These are phyloP conservation scores for Sanghuangporus weigelae DNA, from an alignment of 1,284 basidiomycete genomes.

Conservation along the genomic window DNA sequence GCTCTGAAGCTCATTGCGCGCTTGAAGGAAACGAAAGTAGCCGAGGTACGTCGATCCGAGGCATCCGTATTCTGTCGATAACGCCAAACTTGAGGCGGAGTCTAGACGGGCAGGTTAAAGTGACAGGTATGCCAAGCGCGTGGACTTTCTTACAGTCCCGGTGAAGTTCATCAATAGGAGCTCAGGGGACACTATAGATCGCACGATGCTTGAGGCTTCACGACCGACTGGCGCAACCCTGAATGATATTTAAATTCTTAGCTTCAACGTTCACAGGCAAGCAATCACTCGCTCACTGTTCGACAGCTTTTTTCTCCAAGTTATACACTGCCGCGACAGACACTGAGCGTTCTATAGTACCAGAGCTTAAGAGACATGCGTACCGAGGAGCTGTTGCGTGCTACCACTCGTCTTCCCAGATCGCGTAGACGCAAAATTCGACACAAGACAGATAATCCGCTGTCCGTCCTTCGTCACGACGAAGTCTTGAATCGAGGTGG, in stretches of 20 bases:
- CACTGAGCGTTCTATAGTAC: neutral
- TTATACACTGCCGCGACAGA: conserved; percentile 3
- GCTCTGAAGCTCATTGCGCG: conserved; percentile 11
- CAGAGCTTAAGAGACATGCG: neutral
- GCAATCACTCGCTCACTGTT: conserved; percentile 1
- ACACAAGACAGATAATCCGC: conserved; percentile 5
- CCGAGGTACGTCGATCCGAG: neutral
- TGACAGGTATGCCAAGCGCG: neutral
- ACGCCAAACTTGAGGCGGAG: conserved; percentile 14
- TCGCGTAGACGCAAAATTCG: neutral
- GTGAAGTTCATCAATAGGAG: conserved; percentile 11
- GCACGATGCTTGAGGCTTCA: conserved; percentile 2
- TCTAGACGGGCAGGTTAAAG: neutral
- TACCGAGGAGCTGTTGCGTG: conserved; percentile 9
- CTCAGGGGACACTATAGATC: neutral
- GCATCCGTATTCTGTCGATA: conserved; percentile 1
- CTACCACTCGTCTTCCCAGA: neutral
- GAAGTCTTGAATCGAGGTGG: conserved; percentile 6
- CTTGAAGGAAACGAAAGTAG: conserved; percentile 5
- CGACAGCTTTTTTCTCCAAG: conserved; percentile 3
- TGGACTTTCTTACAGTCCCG: neutral
- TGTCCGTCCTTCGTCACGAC: conserved; percentile 6
- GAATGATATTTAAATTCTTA: neutral
- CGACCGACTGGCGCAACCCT: conserved; percentile 6
- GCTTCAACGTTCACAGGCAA: neutral